Base-by-base conservation (phyloP, 192 early-diverging fungal species). In the Entrophospora sp. region DNA sequence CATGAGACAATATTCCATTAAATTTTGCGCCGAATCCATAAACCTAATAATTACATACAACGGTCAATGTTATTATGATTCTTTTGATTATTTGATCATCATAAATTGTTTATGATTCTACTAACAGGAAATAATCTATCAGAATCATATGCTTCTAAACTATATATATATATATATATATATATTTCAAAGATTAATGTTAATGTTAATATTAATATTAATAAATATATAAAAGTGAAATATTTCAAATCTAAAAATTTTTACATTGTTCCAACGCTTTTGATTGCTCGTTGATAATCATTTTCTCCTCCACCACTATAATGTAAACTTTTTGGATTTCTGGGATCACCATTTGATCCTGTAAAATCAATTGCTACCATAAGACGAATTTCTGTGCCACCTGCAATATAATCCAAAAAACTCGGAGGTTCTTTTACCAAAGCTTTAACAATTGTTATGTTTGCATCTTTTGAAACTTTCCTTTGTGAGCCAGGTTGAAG, bases 341-440 rank as follows among this genome's bases (percentile, higher is more conserved):
- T 57, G 14, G 81, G 83, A 36, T 79, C 73, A 0, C 81, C 79
- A 42, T 84, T 83, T 28, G 75, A 77, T 28, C 46, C 63, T 3
- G 82, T 83, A 56, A 83, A 83, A 49, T 83, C 82, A 46, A 83
- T 71, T 4, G 80, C 80, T 3, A 80, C 74, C 2, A 63, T 61
- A 5, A 83, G 66, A 18, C 64, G 61, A 24, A 83, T 45, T 38
- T 74, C 52, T 0, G 73, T 77, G 2, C 80, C 80, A 4, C 76
- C 77, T 1, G 72, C 70, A 6, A 83, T 49, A 56, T 78, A 83
- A 46, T 82, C 80, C 56, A 82, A 38, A 45, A 83, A 83, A n/a
- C n/a, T n/a, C n/a, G n/a, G n/a, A n/a, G n/a, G n/a, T n/a, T n/a
- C n/a, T n/a, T n/a, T n/a, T n/a, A n/a, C n/a, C n/a, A n/a, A n/a